These are phyloP conservation scores for Colletotrichum sublineola DNA, from an alignment of 2,329 filamentous ascomycete species.

Conservation along the genomic window DNA sequence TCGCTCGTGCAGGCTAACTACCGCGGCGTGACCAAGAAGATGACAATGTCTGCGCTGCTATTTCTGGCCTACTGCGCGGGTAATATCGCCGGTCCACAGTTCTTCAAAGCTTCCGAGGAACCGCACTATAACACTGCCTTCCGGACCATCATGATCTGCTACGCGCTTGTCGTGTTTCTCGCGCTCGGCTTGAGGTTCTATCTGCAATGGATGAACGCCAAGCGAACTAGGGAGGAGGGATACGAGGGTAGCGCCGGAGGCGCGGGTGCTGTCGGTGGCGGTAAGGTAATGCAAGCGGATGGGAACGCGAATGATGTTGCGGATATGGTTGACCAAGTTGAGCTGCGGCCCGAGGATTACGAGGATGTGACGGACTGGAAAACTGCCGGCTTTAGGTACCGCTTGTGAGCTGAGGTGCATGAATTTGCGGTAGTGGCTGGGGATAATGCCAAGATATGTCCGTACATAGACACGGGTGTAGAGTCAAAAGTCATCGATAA, in stretches of 20 bases:
- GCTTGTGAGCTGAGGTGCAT: constrained; percentile 46
- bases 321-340: constrained; percentile 52
- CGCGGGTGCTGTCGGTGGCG: constrained; percentile 55
- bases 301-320: constrained; percentile 45
- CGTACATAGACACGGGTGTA: not conserved
- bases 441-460: not conserved
- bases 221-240: constrained; percentile 58
- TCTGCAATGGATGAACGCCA: constrained; percentile 60
- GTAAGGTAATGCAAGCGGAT: constrained; percentile 51
- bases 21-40: constrained; percentile 71
- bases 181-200: constrained; percentile 61
- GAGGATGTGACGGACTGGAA: constrained; percentile 73
- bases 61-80: constrained; percentile 69
- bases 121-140: constrained; percentile 68
- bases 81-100: constrained; percentile 69
- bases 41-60: constrained; percentile 68
- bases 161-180: constrained; percentile 62
- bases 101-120: constrained; percentile 64
- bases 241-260: constrained; percentile 59
- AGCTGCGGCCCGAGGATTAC: constrained; percentile 61
- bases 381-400: constrained; percentile 70
- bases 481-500: no score
- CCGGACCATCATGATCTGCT: constrained; percentile 68
- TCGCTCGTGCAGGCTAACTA: constrained; percentile 69
- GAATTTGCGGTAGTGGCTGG: not conserved